Base-by-base conservation (phyloP, 1,139 yeast genomes). In the Taphrina pruni region DNA sequence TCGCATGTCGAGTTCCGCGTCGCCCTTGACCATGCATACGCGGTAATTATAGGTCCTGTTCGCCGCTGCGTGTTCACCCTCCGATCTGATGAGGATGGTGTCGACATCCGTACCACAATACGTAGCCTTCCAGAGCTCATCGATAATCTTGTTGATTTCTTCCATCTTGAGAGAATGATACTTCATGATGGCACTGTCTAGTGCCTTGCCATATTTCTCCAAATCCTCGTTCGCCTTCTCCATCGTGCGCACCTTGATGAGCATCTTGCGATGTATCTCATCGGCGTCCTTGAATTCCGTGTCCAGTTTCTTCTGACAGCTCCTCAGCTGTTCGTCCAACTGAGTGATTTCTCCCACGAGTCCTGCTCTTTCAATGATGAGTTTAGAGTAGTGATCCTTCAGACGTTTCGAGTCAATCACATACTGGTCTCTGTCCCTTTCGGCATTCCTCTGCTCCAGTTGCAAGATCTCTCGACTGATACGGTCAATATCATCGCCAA, bases 91-190 rank as follows among this genome's bases (percentile, higher is more conserved):
- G 74, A 89, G 86, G 69, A 95, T 93, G 0, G 96, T 87, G 76
- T 95, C 97, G 57, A 95, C 92, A 78, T 95, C 99, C n/a, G 97
- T 88, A 0, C 99, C 99, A 73, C 89, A 89, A 76, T 95, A 95
- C 0, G 99, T 94, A 69, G 86, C 87, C 71, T 91, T 89, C 99
- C 99, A 95, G 57, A 94, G 79, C 75, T 92, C 97, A 75, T 90
- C 94, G 65, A 95, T 82, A 41, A 91, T 89, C 71, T 89, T 82
- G 78, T 95, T 95, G 75, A 94, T 92, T 75, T 93, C 97, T 73
- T 87, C 87, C 99, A 95, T 95, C 77, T 95, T 95, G 71, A 89
- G 81, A 70, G 91, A 85, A 77, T 95, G 99, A 76, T 87, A 94
- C 75, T 88, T 88, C 97, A 95, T 93, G 65, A 95, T 93, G 0